Evolutionary conservation across 495 filamentous ascomycete genomes (phyloP).

Genomic region (Penicilliopsis zonata): DNA sequence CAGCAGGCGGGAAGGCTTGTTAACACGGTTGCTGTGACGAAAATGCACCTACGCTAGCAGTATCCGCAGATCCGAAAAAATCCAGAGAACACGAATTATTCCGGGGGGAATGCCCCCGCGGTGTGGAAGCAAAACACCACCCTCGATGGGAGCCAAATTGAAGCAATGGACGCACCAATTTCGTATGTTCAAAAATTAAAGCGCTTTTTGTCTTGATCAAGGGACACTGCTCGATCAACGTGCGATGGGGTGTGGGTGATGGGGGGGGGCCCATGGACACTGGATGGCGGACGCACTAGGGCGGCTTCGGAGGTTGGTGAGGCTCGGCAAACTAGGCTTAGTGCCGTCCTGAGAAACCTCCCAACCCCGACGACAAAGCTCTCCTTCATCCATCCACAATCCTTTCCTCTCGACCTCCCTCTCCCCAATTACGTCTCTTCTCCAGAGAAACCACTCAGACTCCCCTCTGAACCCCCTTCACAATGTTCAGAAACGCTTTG

Average conservation of each 20-base stretch:
- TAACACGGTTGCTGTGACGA: conserved; percentile 24
- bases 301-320: conserved; percentile 34
- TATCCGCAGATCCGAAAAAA: conserved; percentile 32
- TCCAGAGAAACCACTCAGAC: conserved; percentile 36
- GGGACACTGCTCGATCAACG: not conserved
- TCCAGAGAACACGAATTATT: conserved; percentile 18
- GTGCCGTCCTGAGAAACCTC: conserved; percentile 34
- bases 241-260: not conserved
- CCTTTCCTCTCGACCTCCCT: conserved; percentile 31
- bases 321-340: conserved; percentile 32
- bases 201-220: not conserved
- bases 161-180: not conserved
- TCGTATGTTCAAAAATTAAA: not conserved
- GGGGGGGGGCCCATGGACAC: not conserved
- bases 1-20: not conserved
- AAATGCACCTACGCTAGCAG: conserved; percentile 22
- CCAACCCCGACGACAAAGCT: conserved; percentile 43
- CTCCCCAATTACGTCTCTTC: conserved; percentile 38
- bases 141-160: not conserved
- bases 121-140: not conserved
- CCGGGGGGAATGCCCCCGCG: not conserved
- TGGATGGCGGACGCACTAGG: conserved; percentile 19
- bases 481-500: conserved; percentile 97
- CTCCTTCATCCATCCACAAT: conserved; percentile 40
- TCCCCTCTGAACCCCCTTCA: conserved; percentile 42